Conservation (phyloP, 208 protist genomes). For the Trichomonas gallinae region DNA sequence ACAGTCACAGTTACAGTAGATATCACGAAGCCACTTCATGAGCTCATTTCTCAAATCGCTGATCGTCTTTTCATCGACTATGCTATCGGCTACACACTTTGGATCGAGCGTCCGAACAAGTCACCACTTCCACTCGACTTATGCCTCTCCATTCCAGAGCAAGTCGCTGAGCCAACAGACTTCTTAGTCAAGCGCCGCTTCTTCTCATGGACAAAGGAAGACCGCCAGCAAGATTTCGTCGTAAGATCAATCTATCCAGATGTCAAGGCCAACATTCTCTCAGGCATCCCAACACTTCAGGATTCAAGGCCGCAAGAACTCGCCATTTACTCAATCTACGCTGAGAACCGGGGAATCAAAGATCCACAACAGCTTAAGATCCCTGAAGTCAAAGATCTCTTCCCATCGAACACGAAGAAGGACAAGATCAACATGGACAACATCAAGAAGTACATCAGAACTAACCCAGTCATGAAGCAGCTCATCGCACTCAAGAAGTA, state of each 20-base stretch:
- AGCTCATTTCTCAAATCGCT: neutral
- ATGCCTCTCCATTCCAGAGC: neutral
- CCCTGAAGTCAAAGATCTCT: neutral
- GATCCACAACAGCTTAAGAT: neutral
- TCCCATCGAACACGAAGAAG: neutral
- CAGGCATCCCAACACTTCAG: neutral
- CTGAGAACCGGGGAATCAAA: neutral
- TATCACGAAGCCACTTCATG: neutral
- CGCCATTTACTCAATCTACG: neutral
- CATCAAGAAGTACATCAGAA: neutral
- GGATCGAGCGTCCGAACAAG: neutral
- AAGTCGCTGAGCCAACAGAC: neutral
- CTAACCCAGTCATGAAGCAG: neutral
- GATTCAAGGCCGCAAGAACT: neutral
- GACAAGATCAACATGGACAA: neutral
- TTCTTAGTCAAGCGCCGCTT: neutral
- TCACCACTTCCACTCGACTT: neutral
- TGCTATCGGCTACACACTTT: neutral
- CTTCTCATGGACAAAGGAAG: neutral
- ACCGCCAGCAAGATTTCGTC: neutral
- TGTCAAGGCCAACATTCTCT: neutral
- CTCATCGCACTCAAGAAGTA: neutral
- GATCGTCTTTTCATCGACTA: neutral
- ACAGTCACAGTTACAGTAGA: neutral
- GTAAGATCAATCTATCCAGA: neutral